Conservation (phyloP, 768 basidiomycete genomes). For the Boletus subparvulus region DNA sequence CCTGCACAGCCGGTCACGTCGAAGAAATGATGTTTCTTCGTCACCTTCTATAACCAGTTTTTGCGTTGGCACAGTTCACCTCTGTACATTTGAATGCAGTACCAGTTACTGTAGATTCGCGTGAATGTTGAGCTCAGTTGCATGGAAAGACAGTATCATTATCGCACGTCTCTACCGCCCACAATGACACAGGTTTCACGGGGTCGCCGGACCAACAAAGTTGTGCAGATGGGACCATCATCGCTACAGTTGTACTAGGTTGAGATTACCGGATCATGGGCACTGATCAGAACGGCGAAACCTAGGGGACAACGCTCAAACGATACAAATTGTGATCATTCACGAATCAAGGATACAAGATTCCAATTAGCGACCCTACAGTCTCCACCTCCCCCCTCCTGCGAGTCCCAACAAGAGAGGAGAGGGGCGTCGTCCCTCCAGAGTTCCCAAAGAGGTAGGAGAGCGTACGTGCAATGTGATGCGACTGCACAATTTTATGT, state of each 20-base stretch:
- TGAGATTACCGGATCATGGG: too few species aligned
- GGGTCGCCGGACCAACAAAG: too few species aligned
- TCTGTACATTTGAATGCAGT: background rate
- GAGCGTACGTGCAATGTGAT: conserved; percentile 28
- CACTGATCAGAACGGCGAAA: background rate
- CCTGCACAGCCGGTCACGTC: conserved; percentile 19
- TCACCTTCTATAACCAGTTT: background rate
- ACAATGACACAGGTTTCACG: too few species aligned
- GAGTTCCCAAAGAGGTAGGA: conserved; percentile 23
- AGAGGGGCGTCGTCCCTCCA: conserved; percentile 20
- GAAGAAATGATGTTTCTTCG: conserved; percentile 19
- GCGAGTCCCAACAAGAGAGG: conserved; percentile 26
- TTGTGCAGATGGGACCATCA: too few species aligned
- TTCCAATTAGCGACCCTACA: conserved; percentile 23
- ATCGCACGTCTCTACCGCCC: too few species aligned
- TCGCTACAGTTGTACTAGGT: too few species aligned
- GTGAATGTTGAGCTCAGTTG: background rate
- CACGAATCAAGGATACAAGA: conserved; percentile 23
- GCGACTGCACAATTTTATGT: conserved; percentile 15
- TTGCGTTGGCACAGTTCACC: background rate
- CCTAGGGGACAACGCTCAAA: background rate
- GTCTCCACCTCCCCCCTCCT: conserved; percentile 18
- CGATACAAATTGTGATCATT: conserved; percentile 14
- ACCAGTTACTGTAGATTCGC: too few species aligned
- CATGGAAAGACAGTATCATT: background rate